Evolutionary conservation across 106 monocot species (phyloP).

Genomic region (Dendrobium nobile): DNA sequence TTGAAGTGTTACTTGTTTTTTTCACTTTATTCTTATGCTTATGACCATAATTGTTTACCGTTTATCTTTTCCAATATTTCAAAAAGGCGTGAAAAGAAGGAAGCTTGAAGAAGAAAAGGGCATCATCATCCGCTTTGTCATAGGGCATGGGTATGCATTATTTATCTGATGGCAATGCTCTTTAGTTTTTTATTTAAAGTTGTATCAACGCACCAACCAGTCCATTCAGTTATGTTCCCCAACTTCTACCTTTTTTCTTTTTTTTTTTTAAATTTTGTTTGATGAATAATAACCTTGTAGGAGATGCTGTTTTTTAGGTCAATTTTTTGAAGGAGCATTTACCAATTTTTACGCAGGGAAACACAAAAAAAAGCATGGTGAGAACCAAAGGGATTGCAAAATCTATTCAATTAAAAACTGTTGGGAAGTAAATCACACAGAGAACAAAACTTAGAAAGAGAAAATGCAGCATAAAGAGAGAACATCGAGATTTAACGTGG

Average conservation of each 20-base stretch:
- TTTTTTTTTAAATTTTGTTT: background rate
- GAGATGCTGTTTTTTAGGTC: no score
- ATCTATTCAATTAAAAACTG: no score
- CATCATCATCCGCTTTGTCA: slow-evolving; percentile 65
- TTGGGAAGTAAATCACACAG: no score
- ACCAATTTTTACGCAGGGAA: no score
- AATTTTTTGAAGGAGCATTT: no score
- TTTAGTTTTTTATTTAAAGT: background rate
- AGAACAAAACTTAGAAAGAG: no score
- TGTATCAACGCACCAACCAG: background rate
- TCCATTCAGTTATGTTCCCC: background rate
- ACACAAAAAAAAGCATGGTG: no score
- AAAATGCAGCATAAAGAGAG: no score
- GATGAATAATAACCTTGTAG: background rate
- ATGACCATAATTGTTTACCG: background rate
- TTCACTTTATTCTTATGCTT: background rate
- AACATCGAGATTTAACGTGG: no score
- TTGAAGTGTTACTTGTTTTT: background rate
- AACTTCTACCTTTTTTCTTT: background rate
- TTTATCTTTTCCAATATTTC: background rate
- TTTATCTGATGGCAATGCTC: background rate
- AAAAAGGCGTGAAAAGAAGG: slow-evolving; percentile 58
- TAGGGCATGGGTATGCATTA: slow-evolving; percentile 51
- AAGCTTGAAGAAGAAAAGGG: slow-evolving; percentile 69
- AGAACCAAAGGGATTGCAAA: no score